Evolutionary conservation across 345 rosid species (phyloP), one percentile per base, ranked within the genome.

Genomic region (Murraya koenigii): DNA sequence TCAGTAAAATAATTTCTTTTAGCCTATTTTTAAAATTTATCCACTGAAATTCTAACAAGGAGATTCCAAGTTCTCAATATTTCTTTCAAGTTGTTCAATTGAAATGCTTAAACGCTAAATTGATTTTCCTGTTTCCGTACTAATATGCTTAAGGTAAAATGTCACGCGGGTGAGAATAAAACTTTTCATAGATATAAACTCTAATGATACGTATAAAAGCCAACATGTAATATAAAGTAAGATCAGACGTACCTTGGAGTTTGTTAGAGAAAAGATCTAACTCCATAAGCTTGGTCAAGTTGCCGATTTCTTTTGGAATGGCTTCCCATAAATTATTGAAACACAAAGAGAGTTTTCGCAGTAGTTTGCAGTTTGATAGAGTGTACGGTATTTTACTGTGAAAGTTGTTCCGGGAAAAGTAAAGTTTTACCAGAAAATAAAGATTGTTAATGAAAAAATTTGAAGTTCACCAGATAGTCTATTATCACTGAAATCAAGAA

Each of bases 251-350:
- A 79, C 71, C 82, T 30, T 6, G 28, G 11, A 79, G 71, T 8
- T 25, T 49, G 65, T 74, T 79, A 4, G 6, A 2, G 38, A 5
- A 32, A 69, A 80, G 65, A 62, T 26, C 1, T 28, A 75, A 26
- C 2, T 20, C 6, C 44, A 9, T 4, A 22, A 79, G 70, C 71
- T 36, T 26, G 14, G 71, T 69, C 23, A 75, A 15, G 30, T 80
- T 80, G 7, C 64, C 79, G 8, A 80, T 9, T 23, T 39, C 74
- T 22, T 9, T 28, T 6, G 65, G 61, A 36, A 79, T 58, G 3
- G 13, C 54, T 79, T 74, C 82, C 28, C 55, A 10, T 3, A 79
- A 72, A 22, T 32, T 0, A 41, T 69, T 69, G 5, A 0, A 0
- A 1, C 23, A 58, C 30, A 69, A 23, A 8, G 13, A 4, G 30